Conservation (phyloP, 306 rosid species). For the Adenanthera pavonina region DNA sequence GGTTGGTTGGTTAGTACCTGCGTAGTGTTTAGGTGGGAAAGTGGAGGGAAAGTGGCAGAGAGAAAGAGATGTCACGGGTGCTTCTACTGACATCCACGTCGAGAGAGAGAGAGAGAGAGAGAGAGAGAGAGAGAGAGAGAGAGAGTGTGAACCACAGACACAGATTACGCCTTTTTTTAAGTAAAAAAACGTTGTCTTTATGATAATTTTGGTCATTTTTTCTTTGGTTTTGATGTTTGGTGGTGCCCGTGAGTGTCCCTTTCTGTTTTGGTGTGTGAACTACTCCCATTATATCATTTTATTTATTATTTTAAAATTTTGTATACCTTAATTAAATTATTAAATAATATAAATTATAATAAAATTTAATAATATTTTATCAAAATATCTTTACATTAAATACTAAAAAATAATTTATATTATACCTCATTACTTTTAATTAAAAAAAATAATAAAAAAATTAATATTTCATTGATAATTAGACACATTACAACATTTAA, state of each 20-base stretch:
- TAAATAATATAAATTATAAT: too few relatives aligned
- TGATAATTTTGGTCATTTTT: conserved; percentile 39
- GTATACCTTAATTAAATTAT: too few relatives aligned
- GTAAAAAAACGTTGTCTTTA: conserved; percentile 44
- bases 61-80: conserved; percentile 83
- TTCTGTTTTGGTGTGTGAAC: conserved; percentile 56
- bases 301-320: too few relatives aligned
- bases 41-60: conserved; percentile 53
- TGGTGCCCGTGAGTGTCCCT: conserved; percentile 79
- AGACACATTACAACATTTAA: too few relatives aligned
- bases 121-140: conserved; percentile 32
- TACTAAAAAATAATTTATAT: too few relatives aligned
- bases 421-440: too few relatives aligned
- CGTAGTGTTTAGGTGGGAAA: conserved; percentile 55
- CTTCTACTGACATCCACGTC: conserved; percentile 46
- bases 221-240: conserved; percentile 53
- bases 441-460: too few relatives aligned
- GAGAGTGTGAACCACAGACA: conserved; percentile 52
- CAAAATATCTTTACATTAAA: too few relatives aligned
- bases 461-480: too few relatives aligned
- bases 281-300: too few relatives aligned
- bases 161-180: conserved; percentile 52
- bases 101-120: too few relatives aligned
- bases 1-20: conserved; percentile 3
- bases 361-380: too few relatives aligned